Conservation (phyloP, 805 yeast genomes). For the Zygosaccharomyces lentus region DNA sequence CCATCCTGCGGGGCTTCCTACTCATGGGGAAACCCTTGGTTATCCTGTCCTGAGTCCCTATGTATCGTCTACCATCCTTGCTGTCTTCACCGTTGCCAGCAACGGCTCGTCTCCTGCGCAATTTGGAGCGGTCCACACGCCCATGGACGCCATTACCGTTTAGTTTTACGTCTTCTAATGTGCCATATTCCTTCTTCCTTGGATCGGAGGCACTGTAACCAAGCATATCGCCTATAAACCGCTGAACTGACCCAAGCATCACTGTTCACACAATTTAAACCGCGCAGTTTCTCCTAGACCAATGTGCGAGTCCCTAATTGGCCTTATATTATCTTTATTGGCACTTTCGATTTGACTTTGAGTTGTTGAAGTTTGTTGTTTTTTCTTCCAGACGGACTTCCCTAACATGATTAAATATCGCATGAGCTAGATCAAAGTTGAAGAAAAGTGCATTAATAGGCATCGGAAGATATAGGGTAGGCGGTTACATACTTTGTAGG, state of each 20-base stretch:
- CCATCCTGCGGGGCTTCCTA: conserved; percentile 3
- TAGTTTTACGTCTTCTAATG: conserved; percentile 12
- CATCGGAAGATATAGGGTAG: neutral
- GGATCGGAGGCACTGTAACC: conserved; percentile 12
- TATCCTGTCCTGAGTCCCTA: neutral
- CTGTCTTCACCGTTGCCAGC: conserved; percentile 9
- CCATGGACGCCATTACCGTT: conserved; percentile 4
- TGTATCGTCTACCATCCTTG: conserved; percentile 3
- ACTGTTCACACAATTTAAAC: neutral
- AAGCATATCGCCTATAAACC: conserved; percentile 12
- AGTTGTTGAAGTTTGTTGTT: neutral
- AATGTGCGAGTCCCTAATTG: neutral
- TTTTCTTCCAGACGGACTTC: neutral
- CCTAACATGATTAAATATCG: neutral
- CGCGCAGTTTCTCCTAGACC: too few relatives aligned
- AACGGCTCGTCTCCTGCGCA: conserved; percentile 10
- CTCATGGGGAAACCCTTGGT: conserved; percentile 1
- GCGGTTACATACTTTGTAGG: neutral
- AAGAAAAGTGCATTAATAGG: neutral
- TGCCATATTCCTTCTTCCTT: conserved; percentile 23
- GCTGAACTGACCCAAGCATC: conserved; percentile 17
- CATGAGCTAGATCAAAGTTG: neutral
- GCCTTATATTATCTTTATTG: neutral
- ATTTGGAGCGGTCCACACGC: conserved; percentile 5
- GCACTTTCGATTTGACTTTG: neutral